Evolutionary conservation across 345 rosid genomes (phyloP).

Genomic region (Citrus hindsii): DNA sequence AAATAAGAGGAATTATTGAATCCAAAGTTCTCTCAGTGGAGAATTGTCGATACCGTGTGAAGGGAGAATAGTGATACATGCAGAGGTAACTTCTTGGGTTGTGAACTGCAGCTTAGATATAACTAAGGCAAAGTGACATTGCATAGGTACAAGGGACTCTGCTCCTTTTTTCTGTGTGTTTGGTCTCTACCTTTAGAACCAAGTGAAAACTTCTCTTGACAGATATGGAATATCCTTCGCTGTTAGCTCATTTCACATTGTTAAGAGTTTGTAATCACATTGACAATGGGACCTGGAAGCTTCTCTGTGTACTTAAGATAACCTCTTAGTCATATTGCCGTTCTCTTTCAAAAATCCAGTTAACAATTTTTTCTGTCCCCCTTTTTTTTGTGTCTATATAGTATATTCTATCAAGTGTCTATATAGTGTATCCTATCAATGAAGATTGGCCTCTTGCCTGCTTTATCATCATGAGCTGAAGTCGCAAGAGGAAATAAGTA

Average conservation of each 20-base stretch:
- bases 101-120: background rate
- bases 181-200: no score
- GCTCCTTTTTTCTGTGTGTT: background rate
- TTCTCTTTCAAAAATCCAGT: background rate
- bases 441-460: background rate
- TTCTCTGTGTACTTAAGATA: no score
- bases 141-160: background rate
- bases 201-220: background rate
- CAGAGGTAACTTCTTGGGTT: background rate
- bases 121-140: background rate
- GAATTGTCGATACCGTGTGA: background rate
- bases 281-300: background rate
- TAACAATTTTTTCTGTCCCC: background rate
- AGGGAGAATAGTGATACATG: background rate
- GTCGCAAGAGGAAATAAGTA: background rate
- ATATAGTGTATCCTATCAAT: background rate
- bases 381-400: background rate
- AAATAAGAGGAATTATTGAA: background rate
- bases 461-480: background rate
- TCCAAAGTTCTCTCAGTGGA: background rate
- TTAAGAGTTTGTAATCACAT: background rate
- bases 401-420: background rate
- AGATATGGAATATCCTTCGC: background rate
- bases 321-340: background rate
- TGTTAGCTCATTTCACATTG: background rate